Conservation (phyloP, 176 grass and related monocot species). For the Triticum urartu region DNA sequence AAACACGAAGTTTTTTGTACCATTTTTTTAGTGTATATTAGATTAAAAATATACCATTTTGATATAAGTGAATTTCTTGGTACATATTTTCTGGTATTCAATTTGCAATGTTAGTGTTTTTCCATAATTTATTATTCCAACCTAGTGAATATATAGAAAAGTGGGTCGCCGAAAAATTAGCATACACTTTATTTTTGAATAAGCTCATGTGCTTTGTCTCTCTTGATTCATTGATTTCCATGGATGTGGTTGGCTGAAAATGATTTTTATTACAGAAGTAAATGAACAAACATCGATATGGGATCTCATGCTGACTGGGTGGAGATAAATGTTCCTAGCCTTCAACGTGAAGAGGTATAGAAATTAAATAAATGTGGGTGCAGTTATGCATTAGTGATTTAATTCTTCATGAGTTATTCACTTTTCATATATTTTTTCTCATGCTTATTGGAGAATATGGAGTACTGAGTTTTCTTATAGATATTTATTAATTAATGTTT, state of each 20-base stretch:
- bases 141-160: no score
- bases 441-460: background rate
- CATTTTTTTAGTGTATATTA: no score
- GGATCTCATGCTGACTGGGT: constrained; percentile 88
- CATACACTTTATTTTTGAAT: no score
- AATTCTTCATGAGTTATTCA: background rate
- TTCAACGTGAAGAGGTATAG: constrained; percentile 64
- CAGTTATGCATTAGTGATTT: background rate
- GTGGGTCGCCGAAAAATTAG: no score
- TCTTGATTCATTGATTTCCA: background rate
- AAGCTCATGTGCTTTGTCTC: background rate
- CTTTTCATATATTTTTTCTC: background rate
- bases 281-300: constrained; percentile 51
- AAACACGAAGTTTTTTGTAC: no score
- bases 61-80: no score
- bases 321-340: constrained; percentile 84
- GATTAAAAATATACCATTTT: no score
- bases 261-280: constrained; percentile 54
- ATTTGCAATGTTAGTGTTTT: no score
- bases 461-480: background rate
- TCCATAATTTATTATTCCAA: no score
- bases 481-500: background rate
- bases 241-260: constrained; percentile 12
- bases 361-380: background rate
- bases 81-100: no score